Base-by-base conservation (phyloP, 257 asterid genomes). In the Echites panduratus region DNA sequence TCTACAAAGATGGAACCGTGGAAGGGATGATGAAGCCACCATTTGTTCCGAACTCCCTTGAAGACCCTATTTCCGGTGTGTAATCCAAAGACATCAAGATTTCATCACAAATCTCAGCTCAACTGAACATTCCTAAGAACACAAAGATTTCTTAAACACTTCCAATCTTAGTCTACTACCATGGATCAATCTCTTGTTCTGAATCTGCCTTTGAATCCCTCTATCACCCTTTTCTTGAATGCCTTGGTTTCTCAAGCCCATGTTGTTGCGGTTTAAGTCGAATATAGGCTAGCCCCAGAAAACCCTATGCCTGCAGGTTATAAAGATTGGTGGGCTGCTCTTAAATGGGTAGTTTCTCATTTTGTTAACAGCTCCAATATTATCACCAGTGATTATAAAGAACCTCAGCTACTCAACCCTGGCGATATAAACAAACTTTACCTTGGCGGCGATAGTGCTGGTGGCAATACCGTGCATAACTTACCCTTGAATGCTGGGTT, bases 271-370 rank as follows among this genome's bases (percentile, higher is more conserved):
- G 43, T 82, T 43, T 82, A 84, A 9, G 80, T 82, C 1, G 82
- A 82, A 44, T 82, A 82, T n/a, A 77, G 87, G 4, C 80, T 78
- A 5, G 88, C 91, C 6, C 94, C 94, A 2, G 94, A 88, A 29
- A 71, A 86, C 77, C 84, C 73, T 52, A 54, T 84, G 38, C 88
- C 89, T 1, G 79, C 84, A 0, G 84, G 75, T 1, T 84, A 70
- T 47, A 85, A 82, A 63, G 95, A 90, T 50, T 84, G 79, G 9
- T 84, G 87, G 86, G 38, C 35, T 2, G 84, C 80, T 77, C 80
- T 50, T n/a, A n/a, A n/a, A n/a, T n/a, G n/a, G n/a, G n/a, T n/a
- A n/a, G n/a, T n/a, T n/a, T n/a, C n/a, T n/a, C 75, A 66, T 56
- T 24, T 35, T 48, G 43, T 19, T 43, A 74, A 44, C 1, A 9